Base-by-base conservation (phyloP, 129 eudicot species). In the Tagetes erecta region DNA sequence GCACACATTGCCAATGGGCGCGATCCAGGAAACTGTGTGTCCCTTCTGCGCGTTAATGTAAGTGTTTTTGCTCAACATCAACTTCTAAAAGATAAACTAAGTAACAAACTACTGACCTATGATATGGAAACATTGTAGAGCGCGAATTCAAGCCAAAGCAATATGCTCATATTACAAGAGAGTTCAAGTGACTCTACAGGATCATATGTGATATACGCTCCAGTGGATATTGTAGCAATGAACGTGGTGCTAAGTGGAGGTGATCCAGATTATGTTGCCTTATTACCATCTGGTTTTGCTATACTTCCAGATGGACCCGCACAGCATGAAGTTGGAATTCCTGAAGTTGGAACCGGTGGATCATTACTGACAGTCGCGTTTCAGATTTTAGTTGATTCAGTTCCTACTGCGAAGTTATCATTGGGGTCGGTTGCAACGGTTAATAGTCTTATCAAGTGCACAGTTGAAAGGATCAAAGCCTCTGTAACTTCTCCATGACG, bases 1-100 rank as follows among this genome's bases (percentile, higher is more conserved):
- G 97, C 97, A 65, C 97, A 95, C 78, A 95, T 95, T 12, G 99
- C 99, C 13, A 95, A 91, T 69, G 99, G 99, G n/a, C 94, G 87
- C 37, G 99, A 95, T 81, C 99, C 97, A 38, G 99, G 99, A 12
- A 95, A 95, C 70, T 85, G 87, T 13, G 99, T 95, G 60, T 95
- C 99, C 13, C 87, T 95, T 44, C 78, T 95, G 4, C 96, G 99
- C 45, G 99, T 95, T 37, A 87, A 91, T 71, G 99, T 95, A 83
- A 82, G 93, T 20, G 27, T 20, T 20, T 20, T 20, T 20, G 27
- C 27, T 20, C 27, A 20, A 20, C 27, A 20, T 20, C 27, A 20
- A 20, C 0, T 20, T 20, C 27, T 20, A 20, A 20, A 20, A 20
- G 27, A 20, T 20, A 20, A 20, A 20, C 27, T 20, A 20, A 20